Percentiles rank a stretch among this genome's conserved stretches.
Evolutionary conservation across 2,329 filamentous ascomycete genomes (phyloP).

Genomic region (Phyllosticta citrichinensis): DNA sequence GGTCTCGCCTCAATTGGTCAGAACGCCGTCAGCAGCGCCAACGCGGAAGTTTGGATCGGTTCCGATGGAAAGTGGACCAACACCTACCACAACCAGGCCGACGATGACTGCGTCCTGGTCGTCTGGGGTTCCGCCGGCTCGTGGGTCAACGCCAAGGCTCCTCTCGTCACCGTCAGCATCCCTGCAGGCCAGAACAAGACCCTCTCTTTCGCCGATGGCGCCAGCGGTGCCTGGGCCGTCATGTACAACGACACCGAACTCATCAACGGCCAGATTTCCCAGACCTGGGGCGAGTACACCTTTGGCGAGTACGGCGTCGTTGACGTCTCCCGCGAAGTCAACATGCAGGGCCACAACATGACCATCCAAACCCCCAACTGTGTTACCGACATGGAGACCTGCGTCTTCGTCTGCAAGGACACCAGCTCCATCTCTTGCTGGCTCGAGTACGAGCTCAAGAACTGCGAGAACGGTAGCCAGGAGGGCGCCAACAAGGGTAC

Average conservation of each 20-base stretch:
- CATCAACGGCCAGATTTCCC: conserved; percentile 29
- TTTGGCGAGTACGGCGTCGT: conserved; percentile 30
- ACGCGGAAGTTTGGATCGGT: conserved; percentile 26
- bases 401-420: conserved; percentile 35
- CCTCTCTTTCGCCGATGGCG: conserved; percentile 28
- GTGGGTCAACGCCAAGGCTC: conserved; percentile 25
- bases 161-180: conserved; percentile 31
- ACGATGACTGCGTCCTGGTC: conserved; percentile 23
- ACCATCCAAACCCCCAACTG: conserved; percentile 31
- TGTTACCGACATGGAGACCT: conserved; percentile 31
- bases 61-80: conserved; percentile 23
- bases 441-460: conserved; percentile 12
- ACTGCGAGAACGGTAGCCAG: conserved; percentile 12
- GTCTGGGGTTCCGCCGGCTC: conserved; percentile 27
- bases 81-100: conserved; percentile 27
- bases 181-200: conserved; percentile 25
- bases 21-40: conserved; percentile 19
- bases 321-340: conserved; percentile 36
- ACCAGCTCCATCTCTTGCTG: conserved; percentile 21
- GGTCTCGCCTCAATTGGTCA: conserved; percentile 19
- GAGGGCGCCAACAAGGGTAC: conserved; percentile 9
- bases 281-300: conserved; percentile 38
- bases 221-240: conserved; percentile 32
- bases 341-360: conserved; percentile 35
- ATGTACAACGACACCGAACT: conserved; percentile 26